A percentile compares a stretch with the other conserved stretches of the same genome.
These are phyloP conservation scores for Chrysoporthe austroafricana DNA, from an alignment of 2,329 filamentous ascomycete genomes.

Conservation along the genomic window DNA sequence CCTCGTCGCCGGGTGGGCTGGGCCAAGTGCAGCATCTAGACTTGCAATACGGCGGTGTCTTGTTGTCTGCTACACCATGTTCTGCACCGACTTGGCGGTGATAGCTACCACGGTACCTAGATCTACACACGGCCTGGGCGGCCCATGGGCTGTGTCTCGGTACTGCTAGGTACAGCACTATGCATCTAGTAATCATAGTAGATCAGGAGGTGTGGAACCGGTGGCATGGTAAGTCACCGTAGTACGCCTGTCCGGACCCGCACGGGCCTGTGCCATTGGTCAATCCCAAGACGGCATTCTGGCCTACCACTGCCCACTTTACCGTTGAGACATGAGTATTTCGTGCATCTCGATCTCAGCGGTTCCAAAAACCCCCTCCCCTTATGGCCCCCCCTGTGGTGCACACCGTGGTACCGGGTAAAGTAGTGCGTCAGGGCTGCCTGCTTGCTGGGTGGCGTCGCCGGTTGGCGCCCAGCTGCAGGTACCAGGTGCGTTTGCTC, in stretches of 20 bases:
- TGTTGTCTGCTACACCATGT: too few relatives aligned
- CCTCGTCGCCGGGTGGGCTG: neutral
- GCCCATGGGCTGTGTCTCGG: neutral
- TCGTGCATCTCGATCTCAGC: neutral
- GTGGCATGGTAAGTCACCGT: neutral
- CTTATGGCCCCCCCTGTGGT: neutral
- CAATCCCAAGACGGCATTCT: neutral
- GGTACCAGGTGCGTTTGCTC: slow-evolving; percentile 21
- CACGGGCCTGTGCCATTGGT: neutral
- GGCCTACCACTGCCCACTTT: neutral
- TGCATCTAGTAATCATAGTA: neutral
- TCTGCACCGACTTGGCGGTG: neutral
- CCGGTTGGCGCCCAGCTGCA: slow-evolving; percentile 11
- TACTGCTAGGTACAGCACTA: neutral
- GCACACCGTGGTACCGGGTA: neutral
- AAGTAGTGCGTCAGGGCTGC: neutral
- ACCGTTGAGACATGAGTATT: neutral
- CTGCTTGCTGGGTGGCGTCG: neutral
- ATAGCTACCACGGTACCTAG: neutral
- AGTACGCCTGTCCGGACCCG: neutral
- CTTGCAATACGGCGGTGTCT: too few relatives aligned
- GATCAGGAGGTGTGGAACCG: neutral
- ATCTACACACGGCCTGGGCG: neutral
- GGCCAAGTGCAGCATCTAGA: neutral
- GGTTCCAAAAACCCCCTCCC: neutral